A percentile compares a stretch with the other conserved stretches of the same genome.
Evolutionary conservation across 768 basidiomycete genomes (phyloP).

Genomic region (Tubosaeta sp.): DNA sequence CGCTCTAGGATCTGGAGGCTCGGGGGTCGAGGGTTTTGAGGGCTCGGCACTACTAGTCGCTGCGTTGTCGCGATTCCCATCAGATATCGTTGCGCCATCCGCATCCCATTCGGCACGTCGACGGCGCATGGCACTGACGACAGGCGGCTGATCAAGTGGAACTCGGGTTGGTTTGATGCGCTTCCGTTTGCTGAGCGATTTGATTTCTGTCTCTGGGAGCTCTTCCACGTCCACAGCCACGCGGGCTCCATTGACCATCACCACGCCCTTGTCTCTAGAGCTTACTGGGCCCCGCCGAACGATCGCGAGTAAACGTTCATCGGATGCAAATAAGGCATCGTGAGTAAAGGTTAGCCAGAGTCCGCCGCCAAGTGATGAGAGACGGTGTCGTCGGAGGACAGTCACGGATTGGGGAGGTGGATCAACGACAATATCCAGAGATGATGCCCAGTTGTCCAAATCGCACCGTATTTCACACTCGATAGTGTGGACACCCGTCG

Average conservation of each 20-base stretch:
- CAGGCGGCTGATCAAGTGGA: slow-evolving; percentile 91
- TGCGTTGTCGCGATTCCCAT: slow-evolving; percentile 16
- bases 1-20: slow-evolving; percentile 15
- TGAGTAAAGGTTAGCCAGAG: slow-evolving; percentile 92
- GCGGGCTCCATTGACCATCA: slow-evolving; percentile 88
- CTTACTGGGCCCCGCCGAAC: slow-evolving; percentile 65
- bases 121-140: slow-evolving; percentile 64
- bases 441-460: slow-evolving; percentile 80
- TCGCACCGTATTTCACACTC: slow-evolving; percentile 93
- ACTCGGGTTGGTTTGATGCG: slow-evolving; percentile 81
- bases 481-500: slow-evolving; percentile 45
- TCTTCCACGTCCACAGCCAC: slow-evolving; percentile 86
- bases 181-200: slow-evolving; percentile 77
- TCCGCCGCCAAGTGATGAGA: slow-evolving; percentile 86
- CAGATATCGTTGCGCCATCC: slow-evolving; percentile 33
- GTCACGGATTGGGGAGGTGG: slow-evolving; percentile 84
- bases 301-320: slow-evolving; percentile 71
- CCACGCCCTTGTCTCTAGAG: slow-evolving; percentile 70
- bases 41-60: slow-evolving; percentile 15
- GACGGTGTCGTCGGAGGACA: slow-evolving; percentile 79
- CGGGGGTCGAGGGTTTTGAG: slow-evolving; percentile 17
- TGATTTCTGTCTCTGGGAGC: slow-evolving; percentile 81
- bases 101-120: slow-evolving; percentile 72
- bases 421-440: slow-evolving; percentile 86
- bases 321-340: slow-evolving; percentile 70